Conservation (phyloP, 345 rosid species). For the Arabidopsis thaliana region DNA sequence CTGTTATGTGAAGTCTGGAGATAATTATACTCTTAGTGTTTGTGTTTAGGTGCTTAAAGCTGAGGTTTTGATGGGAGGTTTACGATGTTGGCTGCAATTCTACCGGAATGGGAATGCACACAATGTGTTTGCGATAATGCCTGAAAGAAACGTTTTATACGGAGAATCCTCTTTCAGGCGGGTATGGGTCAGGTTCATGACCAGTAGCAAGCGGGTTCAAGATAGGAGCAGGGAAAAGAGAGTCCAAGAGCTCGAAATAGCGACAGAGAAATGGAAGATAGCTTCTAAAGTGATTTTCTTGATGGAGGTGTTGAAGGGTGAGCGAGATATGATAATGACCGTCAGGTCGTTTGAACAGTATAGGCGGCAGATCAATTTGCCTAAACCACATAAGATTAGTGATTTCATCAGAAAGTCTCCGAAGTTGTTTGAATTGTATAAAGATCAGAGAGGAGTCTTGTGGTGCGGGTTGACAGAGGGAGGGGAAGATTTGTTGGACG, state of each 20-base stretch:
- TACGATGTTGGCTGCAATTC: not conserved
- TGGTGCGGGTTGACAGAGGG: slow-evolving; percentile 85
- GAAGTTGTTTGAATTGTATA: slow-evolving; percentile 72
- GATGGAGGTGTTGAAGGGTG: slow-evolving; percentile 69
- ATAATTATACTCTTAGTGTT: slow-evolving; percentile 26
- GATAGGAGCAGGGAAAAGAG: slow-evolving; percentile 76
- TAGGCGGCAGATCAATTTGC: slow-evolving; percentile 61
- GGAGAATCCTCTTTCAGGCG: slow-evolving; percentile 39
- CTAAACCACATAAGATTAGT: slow-evolving; percentile 69
- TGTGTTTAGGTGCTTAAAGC: not conserved
- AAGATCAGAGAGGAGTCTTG: slow-evolving; percentile 69
- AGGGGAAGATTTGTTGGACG: slow-evolving; percentile 65
- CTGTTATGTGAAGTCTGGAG: not conserved
- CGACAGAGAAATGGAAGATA: slow-evolving; percentile 73
- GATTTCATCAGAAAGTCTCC: slow-evolving; percentile 79
- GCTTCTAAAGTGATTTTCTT: slow-evolving; percentile 62
- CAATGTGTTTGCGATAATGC: slow-evolving; percentile 53
- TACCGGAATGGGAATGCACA: slow-evolving; percentile 8
- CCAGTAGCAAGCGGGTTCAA: slow-evolving; percentile 75
- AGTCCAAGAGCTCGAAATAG: slow-evolving; percentile 74
- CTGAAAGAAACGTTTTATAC: slow-evolving; percentile 42
- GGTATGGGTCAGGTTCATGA: slow-evolving; percentile 64
- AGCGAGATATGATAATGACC: slow-evolving; percentile 74
- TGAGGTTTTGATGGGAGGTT: slow-evolving; percentile 21
- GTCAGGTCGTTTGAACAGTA: slow-evolving; percentile 61